Conservation (phyloP, 306 rosid species). For the Argentina anserina region DNA sequence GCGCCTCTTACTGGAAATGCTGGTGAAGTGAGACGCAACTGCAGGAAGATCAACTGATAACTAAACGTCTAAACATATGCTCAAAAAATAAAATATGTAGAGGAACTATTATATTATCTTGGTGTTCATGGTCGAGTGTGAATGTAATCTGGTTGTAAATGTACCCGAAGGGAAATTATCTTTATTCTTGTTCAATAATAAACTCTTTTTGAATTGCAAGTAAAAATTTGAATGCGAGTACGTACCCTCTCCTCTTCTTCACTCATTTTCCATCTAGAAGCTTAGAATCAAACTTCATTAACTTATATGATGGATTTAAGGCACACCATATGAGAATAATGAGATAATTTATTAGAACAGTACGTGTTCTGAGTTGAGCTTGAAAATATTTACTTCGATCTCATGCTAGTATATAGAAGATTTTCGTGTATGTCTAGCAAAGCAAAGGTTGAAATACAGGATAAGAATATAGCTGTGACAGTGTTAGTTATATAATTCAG, state of each 20-base stretch:
- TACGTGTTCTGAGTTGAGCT: no score
- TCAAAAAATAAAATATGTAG: not conserved
- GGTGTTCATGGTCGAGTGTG: not conserved
- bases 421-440: no score
- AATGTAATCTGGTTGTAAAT: not conserved
- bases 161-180: not conserved
- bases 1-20: slow-evolving; percentile 23
- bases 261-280: no score
- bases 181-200: not conserved
- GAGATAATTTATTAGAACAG: no score
- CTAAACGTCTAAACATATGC: not conserved
- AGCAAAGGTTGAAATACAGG: no score
- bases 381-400: no score
- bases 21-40: slow-evolving; percentile 29
- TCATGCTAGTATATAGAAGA: no score
- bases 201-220: not conserved
- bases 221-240: not conserved
- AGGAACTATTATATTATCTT: not conserved
- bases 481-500: no score
- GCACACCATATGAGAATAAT: no score
- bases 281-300: no score
- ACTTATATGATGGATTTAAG: no score
- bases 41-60: slow-evolving; percentile 21
- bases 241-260: not conserved
- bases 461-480: no score